Percentiles rank a stretch among this genome's conserved stretches.
Evolutionary conservation across 2,329 filamentous ascomycete genomes (phyloP).

Genomic region (Annulohypoxylon truncatum): DNA sequence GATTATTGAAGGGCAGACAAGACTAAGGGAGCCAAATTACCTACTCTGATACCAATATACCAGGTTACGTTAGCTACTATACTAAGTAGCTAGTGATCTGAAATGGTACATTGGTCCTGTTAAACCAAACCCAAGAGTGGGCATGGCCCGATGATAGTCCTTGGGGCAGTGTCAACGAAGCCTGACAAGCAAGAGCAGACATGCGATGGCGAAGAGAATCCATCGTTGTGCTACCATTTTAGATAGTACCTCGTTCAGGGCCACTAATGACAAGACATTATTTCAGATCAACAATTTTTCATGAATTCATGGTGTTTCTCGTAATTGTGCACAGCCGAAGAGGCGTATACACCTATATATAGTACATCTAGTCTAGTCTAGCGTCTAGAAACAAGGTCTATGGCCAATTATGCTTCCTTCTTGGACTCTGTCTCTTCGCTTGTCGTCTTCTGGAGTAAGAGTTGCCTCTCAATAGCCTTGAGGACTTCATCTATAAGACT

Average conservation of each 20-base stretch:
- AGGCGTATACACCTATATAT: slow-evolving; percentile 38
- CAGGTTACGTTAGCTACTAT: not conserved
- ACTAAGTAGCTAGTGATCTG: not conserved
- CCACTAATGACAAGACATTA: slow-evolving; percentile 23
- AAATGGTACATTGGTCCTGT: not conserved
- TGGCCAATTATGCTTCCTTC: slow-evolving; percentile 57
- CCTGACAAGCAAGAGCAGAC: slow-evolving; percentile 31
- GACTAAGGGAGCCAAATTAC: slow-evolving; percentile 67
- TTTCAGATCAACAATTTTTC: not conserved
- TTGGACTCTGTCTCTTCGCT: slow-evolving; percentile 58
- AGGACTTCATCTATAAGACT: slow-evolving; percentile 86
- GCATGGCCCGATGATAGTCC: not conserved
- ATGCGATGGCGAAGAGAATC: slow-evolving; percentile 27
- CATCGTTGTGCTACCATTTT: slow-evolving; percentile 43
- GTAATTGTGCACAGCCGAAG: not conserved
- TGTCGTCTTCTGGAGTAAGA: slow-evolving; percentile 67
- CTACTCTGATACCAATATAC: not conserved
- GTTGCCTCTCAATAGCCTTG: slow-evolving; percentile 78
- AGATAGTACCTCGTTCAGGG: slow-evolving; percentile 20
- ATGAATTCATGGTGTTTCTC: slow-evolving; percentile 18
- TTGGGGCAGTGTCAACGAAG: slow-evolving; percentile 12
- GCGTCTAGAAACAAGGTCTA: slow-evolving; percentile 53
- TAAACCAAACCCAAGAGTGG: not conserved
- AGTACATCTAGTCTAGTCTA: slow-evolving; percentile 48
- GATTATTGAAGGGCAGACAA: slow-evolving; percentile 97